A percentile compares a stretch with the other conserved stretches of the same genome.
Conservation (phyloP, 164 flowering plant genomes). For the Stephania cephalantha region DNA sequence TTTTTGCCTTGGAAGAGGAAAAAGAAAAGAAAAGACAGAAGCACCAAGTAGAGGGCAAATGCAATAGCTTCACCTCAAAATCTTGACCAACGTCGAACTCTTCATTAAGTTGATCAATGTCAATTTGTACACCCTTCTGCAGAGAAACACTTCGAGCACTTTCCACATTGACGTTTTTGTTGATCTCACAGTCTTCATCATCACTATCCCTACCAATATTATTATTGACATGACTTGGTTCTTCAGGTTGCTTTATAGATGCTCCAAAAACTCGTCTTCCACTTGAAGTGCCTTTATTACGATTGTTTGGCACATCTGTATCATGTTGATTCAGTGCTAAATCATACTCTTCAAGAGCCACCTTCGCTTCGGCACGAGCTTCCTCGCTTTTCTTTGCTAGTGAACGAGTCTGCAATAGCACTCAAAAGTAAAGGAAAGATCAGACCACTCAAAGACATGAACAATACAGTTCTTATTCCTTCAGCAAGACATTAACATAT, state of each 20-base stretch:
- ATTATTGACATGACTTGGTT: conserved; percentile 21
- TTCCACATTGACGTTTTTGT: conserved; percentile 28
- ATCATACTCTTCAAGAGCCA: conserved; percentile 75
- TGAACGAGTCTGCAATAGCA: conserved; percentile 54
- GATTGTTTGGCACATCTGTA: conserved; percentile 22
- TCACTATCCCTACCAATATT: conserved; percentile 40
- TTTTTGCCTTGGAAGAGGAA: neutral
- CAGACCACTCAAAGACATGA: neutral
- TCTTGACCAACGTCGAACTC: conserved; percentile 36
- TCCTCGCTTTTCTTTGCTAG: conserved; percentile 59
- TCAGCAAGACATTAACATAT: neutral
- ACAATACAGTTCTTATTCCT: neutral
- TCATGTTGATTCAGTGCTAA: conserved; percentile 37
- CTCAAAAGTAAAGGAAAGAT: conserved; percentile 5
- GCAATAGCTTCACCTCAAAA: conserved; percentile 49
- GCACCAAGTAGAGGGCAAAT: conserved; percentile 1
- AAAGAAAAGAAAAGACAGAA: neutral
- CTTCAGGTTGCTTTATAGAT: conserved; percentile 30
- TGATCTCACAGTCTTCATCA: conserved; percentile 46
- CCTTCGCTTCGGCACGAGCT: conserved; percentile 62
- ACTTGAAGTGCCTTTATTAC: conserved; percentile 24
- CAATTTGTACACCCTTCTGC: conserved; percentile 32
- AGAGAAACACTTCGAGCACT: conserved; percentile 14
- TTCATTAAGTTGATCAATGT: conserved; percentile 33
- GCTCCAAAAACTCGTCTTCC: conserved; percentile 79